These are phyloP conservation scores for Fusarium torreyae DNA, from an alignment of 2,329 filamentous ascomycete genomes.

Conservation along the genomic window DNA sequence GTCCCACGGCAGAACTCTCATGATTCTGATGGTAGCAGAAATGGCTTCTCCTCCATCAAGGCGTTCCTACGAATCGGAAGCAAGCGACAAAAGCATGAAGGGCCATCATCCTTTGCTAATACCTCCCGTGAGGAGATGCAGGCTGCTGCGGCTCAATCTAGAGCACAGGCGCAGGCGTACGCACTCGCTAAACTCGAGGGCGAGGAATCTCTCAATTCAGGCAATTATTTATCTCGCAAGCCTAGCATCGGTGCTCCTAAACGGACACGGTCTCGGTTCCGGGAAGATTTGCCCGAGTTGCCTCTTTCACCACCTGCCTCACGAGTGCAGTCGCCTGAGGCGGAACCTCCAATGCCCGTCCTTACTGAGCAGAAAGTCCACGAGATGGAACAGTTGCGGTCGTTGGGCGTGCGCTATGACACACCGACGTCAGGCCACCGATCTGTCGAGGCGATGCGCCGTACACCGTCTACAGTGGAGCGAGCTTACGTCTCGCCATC, in stretches of 20 bases:
- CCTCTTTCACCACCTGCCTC: constrained; percentile 90
- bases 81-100: constrained; percentile 69
- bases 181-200: constrained; percentile 56
- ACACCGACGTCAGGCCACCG: constrained; percentile 62
- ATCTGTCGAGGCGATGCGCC: constrained; percentile 53
- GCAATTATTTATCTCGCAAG: constrained; percentile 53
- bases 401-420: constrained; percentile 58
- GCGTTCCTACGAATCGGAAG: constrained; percentile 82
- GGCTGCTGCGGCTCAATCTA: constrained; percentile 51
- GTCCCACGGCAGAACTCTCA: constrained; percentile 69
- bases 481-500: constrained; percentile 55
- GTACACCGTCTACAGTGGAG: constrained; percentile 44
- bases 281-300: constrained; percentile 90
- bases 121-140: constrained; percentile 90
- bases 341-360: constrained; percentile 60
- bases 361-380: constrained; percentile 50
- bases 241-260: constrained; percentile 70
- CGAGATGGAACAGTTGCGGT: constrained; percentile 49
- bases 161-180: constrained; percentile 52
- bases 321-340: constrained; percentile 82
- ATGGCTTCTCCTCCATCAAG: constrained; percentile 71
- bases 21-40: constrained; percentile 66
- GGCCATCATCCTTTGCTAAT: constrained; percentile 89
- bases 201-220: constrained; percentile 47
- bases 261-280: constrained; percentile 90